Conservation (phyloP, 2,329 filamentous ascomycete genomes). For the Pseudogymnoascus sp. region DNA sequence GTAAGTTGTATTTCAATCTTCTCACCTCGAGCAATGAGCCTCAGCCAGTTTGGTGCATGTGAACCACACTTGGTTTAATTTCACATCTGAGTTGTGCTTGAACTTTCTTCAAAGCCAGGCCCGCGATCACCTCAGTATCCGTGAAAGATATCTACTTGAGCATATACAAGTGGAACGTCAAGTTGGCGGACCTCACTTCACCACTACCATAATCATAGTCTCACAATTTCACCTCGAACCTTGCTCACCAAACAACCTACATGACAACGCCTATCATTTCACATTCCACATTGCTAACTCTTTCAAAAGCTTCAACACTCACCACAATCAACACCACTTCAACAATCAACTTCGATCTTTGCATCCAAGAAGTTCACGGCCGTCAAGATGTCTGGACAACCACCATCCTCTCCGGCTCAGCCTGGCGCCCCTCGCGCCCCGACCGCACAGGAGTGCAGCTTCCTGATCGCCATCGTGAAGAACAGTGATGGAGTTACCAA, state of each 20-base stretch:
- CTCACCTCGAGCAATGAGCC: neutral
- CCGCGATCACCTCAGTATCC: neutral
- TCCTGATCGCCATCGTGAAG: neutral
- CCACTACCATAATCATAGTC: neutral
- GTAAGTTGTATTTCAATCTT: neutral
- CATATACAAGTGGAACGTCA: neutral
- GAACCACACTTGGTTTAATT: neutral
- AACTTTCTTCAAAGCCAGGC: neutral
- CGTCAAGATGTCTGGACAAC: neutral
- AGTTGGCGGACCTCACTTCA: neutral
- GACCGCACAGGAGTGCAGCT: neutral
- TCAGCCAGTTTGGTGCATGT: neutral
- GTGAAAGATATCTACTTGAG: neutral
- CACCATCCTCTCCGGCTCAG: neutral
- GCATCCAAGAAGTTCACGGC: neutral
- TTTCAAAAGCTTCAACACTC: neutral
- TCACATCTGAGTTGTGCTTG: neutral
- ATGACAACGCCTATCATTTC: neutral
- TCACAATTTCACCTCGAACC: neutral
- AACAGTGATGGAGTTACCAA: slow-evolving; percentile 5
- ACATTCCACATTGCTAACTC: neutral
- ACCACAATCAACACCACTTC: neutral
- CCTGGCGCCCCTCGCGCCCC: neutral
- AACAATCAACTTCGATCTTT: neutral
- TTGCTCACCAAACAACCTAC: neutral